These are phyloP conservation scores for Lactifluus rugatus DNA, from an alignment of 768 basidiomycete genomes.

Conservation along the genomic window DNA sequence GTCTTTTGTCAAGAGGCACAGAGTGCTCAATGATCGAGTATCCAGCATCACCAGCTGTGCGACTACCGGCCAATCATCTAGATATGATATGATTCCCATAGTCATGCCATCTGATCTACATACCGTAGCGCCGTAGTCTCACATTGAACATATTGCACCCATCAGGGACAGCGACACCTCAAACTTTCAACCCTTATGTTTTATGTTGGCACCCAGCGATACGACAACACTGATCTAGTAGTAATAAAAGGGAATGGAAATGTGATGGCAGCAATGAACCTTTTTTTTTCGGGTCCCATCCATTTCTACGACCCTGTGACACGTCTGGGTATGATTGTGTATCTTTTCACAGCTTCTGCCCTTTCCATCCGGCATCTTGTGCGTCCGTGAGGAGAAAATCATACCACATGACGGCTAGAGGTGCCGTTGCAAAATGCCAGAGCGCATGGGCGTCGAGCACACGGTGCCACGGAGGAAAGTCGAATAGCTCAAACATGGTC, in stretches of 20 bases:
- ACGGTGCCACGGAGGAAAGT: conserved; percentile 75
- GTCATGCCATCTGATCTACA: conserved; percentile 3
- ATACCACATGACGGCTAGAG: conserved; percentile 76
- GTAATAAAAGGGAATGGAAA: too few relatives aligned
- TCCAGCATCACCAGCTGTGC: not conserved
- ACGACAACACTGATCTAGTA: not conserved
- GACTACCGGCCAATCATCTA: not conserved
- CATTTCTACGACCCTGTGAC: not conserved
- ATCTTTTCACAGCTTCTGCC: conserved; percentile 25
- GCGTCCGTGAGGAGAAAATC: conserved; percentile 71
- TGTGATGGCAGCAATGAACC: not conserved
- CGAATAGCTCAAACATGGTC: conserved; percentile 76
- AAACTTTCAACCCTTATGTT: not conserved
- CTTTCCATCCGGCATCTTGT: conserved; percentile 57
- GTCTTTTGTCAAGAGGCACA: not conserved
- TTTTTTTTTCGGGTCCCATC: not conserved
- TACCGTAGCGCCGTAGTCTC: not conserved
- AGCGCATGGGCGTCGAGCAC: conserved; percentile 83
- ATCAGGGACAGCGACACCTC: not conserved
- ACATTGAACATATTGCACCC: not conserved
- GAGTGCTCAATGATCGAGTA: not conserved
- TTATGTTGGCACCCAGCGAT: not conserved
- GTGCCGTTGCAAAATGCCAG: conserved; percentile 85
- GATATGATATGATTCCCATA: not conserved
- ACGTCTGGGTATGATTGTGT: not conserved